These are phyloP conservation scores for Astraeus odoratus DNA, from an alignment of 768 basidiomycete genomes.

Conservation along the genomic window DNA sequence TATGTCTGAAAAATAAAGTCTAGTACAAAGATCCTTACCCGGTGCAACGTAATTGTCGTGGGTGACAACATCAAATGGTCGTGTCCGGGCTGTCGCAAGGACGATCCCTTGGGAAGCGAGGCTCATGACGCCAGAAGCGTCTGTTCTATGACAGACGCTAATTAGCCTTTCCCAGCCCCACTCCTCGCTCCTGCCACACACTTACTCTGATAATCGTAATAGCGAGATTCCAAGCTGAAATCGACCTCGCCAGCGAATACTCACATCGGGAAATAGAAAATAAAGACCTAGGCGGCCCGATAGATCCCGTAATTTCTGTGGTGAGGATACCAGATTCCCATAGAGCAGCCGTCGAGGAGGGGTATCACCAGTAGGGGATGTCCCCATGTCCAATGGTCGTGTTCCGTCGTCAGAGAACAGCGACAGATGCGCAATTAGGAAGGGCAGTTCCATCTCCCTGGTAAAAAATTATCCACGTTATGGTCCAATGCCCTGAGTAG, in stretches of 20 bases:
- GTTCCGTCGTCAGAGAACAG: slow-evolving; percentile 65
- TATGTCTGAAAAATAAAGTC: slow-evolving; percentile 11
- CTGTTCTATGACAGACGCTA: slow-evolving; percentile 31
- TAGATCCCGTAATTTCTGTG: slow-evolving; percentile 73
- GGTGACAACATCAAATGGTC: slow-evolving; percentile 71
- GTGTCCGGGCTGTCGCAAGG: slow-evolving; percentile 67
- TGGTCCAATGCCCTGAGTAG: slow-evolving; percentile 10
- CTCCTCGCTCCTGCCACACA: slow-evolving; percentile 14
- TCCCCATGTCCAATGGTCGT: slow-evolving; percentile 57
- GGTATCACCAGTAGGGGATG: slow-evolving; percentile 38
- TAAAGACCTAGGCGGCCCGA: slow-evolving; percentile 78
- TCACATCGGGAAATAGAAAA: slow-evolving; percentile 89
- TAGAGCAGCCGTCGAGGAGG: slow-evolving; percentile 61
- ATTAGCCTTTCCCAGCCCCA: slow-evolving; percentile 9
- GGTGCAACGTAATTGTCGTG: slow-evolving; percentile 71
- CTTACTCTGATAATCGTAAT: slow-evolving; percentile 70
- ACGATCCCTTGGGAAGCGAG: slow-evolving; percentile 54
- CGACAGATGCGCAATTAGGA: slow-evolving; percentile 79
- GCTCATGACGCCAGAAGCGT: slow-evolving; percentile 43
- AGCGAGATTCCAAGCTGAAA: slow-evolving; percentile 73
- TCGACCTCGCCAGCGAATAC: slow-evolving; percentile 69
- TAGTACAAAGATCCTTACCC: slow-evolving; percentile 43
- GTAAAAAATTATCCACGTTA: slow-evolving; percentile 18
- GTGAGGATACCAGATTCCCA: slow-evolving; percentile 78
- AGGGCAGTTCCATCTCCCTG: slow-evolving; percentile 83